Base-by-base conservation (phyloP, 2,329 filamentous ascomycete genomes). In the Aspergillus awamori region DNA sequence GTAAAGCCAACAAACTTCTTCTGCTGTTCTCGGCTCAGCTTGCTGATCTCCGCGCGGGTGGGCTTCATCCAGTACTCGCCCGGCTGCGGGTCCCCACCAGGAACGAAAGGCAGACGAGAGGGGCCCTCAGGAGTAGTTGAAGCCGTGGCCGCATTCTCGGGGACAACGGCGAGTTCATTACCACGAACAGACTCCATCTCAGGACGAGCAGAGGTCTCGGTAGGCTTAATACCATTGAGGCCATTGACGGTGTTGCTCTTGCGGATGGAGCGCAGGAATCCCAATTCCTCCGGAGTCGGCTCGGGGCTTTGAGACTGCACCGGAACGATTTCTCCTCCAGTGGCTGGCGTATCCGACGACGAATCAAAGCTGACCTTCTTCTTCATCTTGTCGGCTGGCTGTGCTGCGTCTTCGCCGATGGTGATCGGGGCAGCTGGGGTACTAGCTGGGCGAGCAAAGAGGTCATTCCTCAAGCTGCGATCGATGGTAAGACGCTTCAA, bases 401-500 rank as follows among this genome's bases (percentile, higher is more conserved):
- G 67, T 51, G 66, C 73, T 64, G 80, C 74, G 63, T 83, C 76
- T 15, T 77, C 76, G 4, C 75, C 76, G 61, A 78, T 76, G 20
- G 75, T 75, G 41, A 76, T 69, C 2, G 70, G 59, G 13, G 69
- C 63, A 26, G 74, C 64, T 7, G 76, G 72, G 4, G 74, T 70
- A 59, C 73, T 71, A 47, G 75, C 60, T 26, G 76, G 71, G 53
- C 79, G 78, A 33, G 77, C 75, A 69, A 89, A 88, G 1, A 88
- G 76, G 63, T 87, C 83, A 24, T 80, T 93, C 57, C 91, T 86
- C 73, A 99, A 83, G 67, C 89, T 90, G 65, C 92, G 89, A 77
- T 97, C 96, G 74, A 99, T 97, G 57, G 93, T 90, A 59, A 99
- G 85, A 76, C 93, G 93, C 81, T 97, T 97, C 68, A 97, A 86